Evolutionary conservation across 129 eudicot genomes (phyloP), one percentile per base, ranked within the genome.

Genomic region (Flaveria bidentis): DNA sequence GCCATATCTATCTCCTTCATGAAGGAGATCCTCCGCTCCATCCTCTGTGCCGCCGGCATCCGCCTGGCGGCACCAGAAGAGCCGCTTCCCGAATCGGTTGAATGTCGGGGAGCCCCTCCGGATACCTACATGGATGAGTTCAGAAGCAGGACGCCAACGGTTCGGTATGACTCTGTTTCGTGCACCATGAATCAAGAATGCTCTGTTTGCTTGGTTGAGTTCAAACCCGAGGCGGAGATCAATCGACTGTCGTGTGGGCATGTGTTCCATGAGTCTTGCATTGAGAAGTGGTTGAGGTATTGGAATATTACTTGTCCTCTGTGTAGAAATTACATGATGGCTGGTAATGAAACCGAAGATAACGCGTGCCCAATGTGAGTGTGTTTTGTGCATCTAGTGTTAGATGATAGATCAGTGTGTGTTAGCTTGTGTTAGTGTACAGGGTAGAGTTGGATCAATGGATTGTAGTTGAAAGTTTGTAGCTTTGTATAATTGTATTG

Each of bases 261-360:
- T 61, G 90, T 87, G 62, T 92, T 92, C 82, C 96, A 92, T 73
- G 83, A 74, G 22, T 17, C 55, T 60, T 92, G 97, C 80, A 67
- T 92, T 9, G 93, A 92, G 82, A 89, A 86, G 80, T 92, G 97
- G 97, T 62, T 92, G 51, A 87, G 87, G 9, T 83, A 79, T 69
- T 84, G 96, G 91, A 86, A 89, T 76, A 60, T 77, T 46, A 92
- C 96, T 12, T 92, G 97, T 67, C 97, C 97, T 30, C 89, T 86
- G 65, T 92, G 97, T 68, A 80, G 97, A 74, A 89, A 85, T 42
- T 46, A 65, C 81, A 74, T 92, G 85, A 78, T 89, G 79, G 78
- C 84, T 10, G 82, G 74, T 4, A n/a, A 52, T 65, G 93, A 92
- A 18, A 67, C 51, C 18, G 93, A 89, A 78, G 97, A 85, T 72